phyloP scores from a whole-genome alignment of 2,329 filamentous ascomycete species.

The Penicillium sp. region DNA sequence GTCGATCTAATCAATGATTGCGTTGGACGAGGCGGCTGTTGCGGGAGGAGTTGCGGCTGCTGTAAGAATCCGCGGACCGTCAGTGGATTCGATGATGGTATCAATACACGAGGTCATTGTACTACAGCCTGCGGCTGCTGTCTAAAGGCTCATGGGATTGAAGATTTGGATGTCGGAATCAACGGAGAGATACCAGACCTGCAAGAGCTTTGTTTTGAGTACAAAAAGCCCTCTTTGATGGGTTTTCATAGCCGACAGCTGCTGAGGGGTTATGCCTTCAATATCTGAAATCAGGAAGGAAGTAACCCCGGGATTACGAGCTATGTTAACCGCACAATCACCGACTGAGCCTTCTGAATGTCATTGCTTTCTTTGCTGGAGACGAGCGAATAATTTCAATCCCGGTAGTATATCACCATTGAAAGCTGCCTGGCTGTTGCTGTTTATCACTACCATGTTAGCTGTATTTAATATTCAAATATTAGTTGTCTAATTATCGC shows the following conservation, averaged over 20 bases:
- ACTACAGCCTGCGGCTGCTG: neutral
- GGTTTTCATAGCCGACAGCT: neutral
- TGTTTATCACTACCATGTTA: neutral
- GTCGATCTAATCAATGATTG: neutral
- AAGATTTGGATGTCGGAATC: neutral
- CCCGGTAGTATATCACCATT: neutral
- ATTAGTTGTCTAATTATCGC: neutral
- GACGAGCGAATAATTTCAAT: neutral
- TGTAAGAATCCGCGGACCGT: neutral
- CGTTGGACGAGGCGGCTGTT: neutral
- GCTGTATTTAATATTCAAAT: neutral
- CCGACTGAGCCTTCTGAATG: neutral
- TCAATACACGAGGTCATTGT: neutral
- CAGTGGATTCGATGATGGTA: neutral
- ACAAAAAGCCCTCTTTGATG: neutral
- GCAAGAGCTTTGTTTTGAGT: neutral
- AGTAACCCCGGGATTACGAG: neutral
- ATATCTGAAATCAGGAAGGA: neutral
- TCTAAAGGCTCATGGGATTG: neutral
- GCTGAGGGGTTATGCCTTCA: neutral
- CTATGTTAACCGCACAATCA: neutral
- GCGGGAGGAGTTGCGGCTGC: neutral
- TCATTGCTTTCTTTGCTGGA: neutral
- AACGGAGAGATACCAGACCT: neutral
- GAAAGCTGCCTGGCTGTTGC: neutral